Evolutionary conservation across 169 alveolate genomes (phyloP).

Genomic region (Sarcocystis neurona): DNA sequence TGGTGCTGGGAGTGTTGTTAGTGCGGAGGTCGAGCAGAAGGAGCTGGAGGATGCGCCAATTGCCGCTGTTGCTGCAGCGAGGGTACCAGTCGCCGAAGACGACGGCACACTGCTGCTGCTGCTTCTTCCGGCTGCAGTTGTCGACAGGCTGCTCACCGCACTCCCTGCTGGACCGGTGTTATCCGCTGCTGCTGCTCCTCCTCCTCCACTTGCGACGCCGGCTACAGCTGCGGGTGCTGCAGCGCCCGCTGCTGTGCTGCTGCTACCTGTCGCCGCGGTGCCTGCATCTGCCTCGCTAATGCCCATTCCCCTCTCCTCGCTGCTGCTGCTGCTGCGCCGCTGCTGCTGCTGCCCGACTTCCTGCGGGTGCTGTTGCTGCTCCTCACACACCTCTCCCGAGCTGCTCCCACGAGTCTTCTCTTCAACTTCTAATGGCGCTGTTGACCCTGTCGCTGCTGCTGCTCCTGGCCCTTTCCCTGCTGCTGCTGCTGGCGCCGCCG

Average conservation of each 20-base stretch:
- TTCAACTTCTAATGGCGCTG: neutral
- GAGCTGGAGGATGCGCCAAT: neutral
- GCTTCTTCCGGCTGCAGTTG: too few relatives aligned
- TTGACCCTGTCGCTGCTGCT: conserved; percentile 4
- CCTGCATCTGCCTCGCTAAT: neutral
- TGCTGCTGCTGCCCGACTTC: neutral
- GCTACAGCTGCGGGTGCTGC: conserved; percentile 7
- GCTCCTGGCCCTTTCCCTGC: conserved; percentile 17
- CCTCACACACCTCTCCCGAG: neutral
- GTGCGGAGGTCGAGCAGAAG: neutral
- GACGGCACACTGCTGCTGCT: too few relatives aligned
- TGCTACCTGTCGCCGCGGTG: neutral
- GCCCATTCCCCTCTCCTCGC: too few relatives aligned
- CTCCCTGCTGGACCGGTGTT: too few relatives aligned
- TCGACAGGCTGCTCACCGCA: too few relatives aligned
- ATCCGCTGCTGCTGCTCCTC: neutral
- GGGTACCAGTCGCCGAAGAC: too few relatives aligned
- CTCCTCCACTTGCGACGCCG: neutral
- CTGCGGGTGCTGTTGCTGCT: neutral
- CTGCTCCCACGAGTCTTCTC: too few relatives aligned
- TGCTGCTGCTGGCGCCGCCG: neutral
- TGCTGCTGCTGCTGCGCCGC: too few relatives aligned
- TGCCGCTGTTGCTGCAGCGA: neutral
- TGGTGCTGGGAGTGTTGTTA: neutral
- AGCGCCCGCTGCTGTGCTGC: neutral